phyloP scores from a whole-genome alignment of 768 basidiomycete genomes.

The Leccinum incarnatum region DNA sequence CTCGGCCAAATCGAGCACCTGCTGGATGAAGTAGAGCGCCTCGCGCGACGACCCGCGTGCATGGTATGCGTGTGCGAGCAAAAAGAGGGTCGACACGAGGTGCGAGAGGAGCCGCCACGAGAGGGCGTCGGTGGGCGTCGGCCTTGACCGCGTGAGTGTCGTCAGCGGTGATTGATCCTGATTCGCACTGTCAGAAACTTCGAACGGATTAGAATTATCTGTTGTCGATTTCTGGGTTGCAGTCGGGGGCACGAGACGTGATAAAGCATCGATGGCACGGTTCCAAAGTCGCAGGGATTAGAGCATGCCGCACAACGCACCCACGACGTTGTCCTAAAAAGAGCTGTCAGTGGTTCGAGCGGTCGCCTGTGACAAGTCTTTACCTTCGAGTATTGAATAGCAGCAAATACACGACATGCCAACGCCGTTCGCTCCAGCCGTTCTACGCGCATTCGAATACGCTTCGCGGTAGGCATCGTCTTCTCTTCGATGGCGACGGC shows the following conservation, averaged over 20 bases:
- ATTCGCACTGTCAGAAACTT: constrained; percentile 38
- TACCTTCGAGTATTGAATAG: constrained; percentile 68
- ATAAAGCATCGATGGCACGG: constrained; percentile 66
- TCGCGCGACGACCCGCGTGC: constrained; percentile 79
- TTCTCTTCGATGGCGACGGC: constrained; percentile 44
- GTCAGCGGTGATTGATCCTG: constrained; percentile 26
- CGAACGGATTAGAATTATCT: constrained; percentile 56
- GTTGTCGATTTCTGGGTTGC: constrained; percentile 24
- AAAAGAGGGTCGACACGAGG: constrained; percentile 63
- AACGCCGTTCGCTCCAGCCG: constrained; percentile 68
- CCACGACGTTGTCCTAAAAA: constrained; percentile 56
- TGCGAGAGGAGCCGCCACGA: constrained; percentile 80
- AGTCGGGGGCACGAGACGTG: constrained; percentile 45
- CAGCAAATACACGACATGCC: constrained; percentile 68
- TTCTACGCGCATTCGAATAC: constrained; percentile 57
- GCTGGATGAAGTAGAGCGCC: constrained; percentile 78
- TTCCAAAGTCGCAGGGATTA: constrained; percentile 80
- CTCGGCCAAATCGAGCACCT: constrained; percentile 69
- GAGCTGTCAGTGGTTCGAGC: background rate
- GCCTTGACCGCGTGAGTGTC: constrained; percentile 11
- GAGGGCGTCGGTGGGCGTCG: constrained; percentile 46
- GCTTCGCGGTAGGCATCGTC: constrained; percentile 47
- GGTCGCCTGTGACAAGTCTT: background rate
- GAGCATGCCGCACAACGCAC: constrained; percentile 54
- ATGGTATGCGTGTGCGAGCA: constrained; percentile 62